Percentiles rank a stretch among this genome's conserved stretches.
Evolutionary conservation across 371 early-diverging fungal genomes (phyloP).

Genomic region (Saksenaea oblongispora): DNA sequence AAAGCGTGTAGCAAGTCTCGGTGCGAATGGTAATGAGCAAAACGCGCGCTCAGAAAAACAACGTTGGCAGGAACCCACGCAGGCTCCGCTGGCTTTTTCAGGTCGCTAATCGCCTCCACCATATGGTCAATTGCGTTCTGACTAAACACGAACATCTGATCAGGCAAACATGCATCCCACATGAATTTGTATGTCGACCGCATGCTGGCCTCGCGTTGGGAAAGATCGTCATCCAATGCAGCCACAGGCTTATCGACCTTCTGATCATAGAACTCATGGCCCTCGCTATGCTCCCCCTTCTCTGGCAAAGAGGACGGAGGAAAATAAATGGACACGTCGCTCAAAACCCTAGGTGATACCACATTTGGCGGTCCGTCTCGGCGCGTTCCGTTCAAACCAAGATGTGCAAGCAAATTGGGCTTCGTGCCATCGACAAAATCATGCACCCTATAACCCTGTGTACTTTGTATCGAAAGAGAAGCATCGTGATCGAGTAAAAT

Average conservation of each 20-base stretch:
- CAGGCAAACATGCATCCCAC: conserved; percentile 73
- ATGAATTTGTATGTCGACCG: conserved; percentile 55
- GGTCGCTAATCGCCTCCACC: conserved; percentile 62
- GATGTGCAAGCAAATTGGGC: conserved; percentile 24
- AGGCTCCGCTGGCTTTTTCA: conserved; percentile 49
- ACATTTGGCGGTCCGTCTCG: background rate
- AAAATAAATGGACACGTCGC: no score
- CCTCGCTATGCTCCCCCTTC: conserved; percentile 9
- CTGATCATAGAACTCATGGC: conserved; percentile 5
- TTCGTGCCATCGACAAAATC: conserved; percentile 60
- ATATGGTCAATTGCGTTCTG: conserved; percentile 63
- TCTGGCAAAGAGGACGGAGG: conserved; percentile 15
- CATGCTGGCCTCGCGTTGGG: conserved; percentile 24
- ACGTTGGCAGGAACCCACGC: conserved; percentile 79
- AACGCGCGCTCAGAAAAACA: conserved; percentile 85
- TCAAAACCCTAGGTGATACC: no score
- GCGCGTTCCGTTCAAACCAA: background rate
- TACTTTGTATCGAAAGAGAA: conserved; percentile 54
- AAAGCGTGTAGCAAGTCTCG: conserved; percentile 68
- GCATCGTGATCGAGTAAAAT: conserved; percentile 76
- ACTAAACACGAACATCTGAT: conserved; percentile 91
- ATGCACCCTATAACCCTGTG: conserved; percentile 67
- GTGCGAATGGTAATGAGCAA: conserved; percentile 74
- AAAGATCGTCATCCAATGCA: conserved; percentile 8
- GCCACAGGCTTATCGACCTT: background rate